A percentile compares a stretch with the other conserved stretches of the same genome.
These are phyloP conservation scores for Hibiscus trionum DNA, from an alignment of 345 rosid species.

Conservation along the genomic window DNA sequence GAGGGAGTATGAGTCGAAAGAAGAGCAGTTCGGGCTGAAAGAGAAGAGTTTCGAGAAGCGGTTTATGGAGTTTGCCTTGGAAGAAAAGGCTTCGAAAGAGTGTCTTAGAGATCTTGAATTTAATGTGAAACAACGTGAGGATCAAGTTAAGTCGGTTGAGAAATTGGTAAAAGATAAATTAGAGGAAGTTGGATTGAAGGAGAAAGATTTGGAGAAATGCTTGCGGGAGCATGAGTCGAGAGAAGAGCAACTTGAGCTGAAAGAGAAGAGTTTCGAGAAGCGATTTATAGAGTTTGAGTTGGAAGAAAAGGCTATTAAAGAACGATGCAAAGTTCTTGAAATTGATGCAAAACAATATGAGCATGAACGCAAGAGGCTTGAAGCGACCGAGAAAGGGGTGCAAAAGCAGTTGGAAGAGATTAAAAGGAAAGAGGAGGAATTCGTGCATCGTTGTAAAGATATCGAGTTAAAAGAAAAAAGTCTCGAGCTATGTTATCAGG, in stretches of 20 bases:
- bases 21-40: background rate
- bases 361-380: background rate
- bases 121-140: conserved; percentile 1
- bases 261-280: background rate
- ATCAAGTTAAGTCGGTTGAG: background rate
- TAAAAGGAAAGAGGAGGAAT: background rate
- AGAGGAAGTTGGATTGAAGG: background rate
- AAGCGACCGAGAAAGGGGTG: no score
- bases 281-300: background rate
- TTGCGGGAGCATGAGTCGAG: background rate
- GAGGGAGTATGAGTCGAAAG: background rate
- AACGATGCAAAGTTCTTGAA: conserved; percentile 2
- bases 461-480: conserved; percentile 4
- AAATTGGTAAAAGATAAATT: background rate
- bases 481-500: background rate
- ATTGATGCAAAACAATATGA: conserved; percentile 4
- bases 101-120: conserved; percentile 1
- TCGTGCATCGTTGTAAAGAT: background rate
- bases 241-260: background rate
- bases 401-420: background rate
- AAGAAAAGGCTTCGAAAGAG: background rate
- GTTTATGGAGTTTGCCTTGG: background rate
- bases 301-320: background rate
- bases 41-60: background rate
- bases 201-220: background rate